phyloP scores from a whole-genome alignment of 78 protist genomes.

The Ministeria vibrans region DNA sequence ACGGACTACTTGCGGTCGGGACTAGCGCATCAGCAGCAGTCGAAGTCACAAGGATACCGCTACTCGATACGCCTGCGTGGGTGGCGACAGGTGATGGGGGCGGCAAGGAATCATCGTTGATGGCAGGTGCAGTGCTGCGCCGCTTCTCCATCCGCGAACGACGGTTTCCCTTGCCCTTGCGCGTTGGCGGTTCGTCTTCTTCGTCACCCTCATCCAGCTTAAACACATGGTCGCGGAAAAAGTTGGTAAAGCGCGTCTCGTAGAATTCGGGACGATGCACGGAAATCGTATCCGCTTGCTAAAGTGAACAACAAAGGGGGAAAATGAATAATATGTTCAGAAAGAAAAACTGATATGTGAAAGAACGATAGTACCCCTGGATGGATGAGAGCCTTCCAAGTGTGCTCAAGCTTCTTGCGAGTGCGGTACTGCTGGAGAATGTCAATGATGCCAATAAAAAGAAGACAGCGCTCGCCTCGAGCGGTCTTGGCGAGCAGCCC shows the following conservation, averaged over 20 bases:
- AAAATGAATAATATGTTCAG: too few species aligned
- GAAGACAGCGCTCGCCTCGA: conserved; percentile 7
- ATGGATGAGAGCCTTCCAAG: conserved; percentile 41
- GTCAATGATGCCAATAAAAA: conserved; percentile 76
- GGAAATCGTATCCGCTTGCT: conserved; percentile 12
- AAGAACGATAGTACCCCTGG: conserved; percentile 2
- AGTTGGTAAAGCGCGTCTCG: conserved; percentile 1
- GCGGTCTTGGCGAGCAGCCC: conserved; percentile 59
- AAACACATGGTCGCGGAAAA: conserved; percentile 1
- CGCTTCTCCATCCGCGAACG: too few species aligned
- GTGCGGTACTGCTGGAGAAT: conserved; percentile 60
- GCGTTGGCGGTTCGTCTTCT: too few species aligned
- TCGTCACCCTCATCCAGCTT: too few species aligned
- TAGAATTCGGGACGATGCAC: conserved; percentile 19
- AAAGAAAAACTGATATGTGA: not conserved
- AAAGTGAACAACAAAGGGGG: not conserved
- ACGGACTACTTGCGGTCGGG: too few species aligned
- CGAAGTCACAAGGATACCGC: too few species aligned
- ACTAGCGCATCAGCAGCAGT: too few species aligned
- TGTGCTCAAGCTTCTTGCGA: conserved; percentile 71
- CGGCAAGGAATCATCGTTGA: too few species aligned
- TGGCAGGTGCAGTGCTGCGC: too few species aligned
- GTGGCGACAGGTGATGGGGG: too few species aligned
- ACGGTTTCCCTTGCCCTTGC: too few species aligned
- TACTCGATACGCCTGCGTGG: too few species aligned